Evolutionary conservation across 305 asterid species (phyloP).

Genomic region (Fraxinus baroniana): DNA sequence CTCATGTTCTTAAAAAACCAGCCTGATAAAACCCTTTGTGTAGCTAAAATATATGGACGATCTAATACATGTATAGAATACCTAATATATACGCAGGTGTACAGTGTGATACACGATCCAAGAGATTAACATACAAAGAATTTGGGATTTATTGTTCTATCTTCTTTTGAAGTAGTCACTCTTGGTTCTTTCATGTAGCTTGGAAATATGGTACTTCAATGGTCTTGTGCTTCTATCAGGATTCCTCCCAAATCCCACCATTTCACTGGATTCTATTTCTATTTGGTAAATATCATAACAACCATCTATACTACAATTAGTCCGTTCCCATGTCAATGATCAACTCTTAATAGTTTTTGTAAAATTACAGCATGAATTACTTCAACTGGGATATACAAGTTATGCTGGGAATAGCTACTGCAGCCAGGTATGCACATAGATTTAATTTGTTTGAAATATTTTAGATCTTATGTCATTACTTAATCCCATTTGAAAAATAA

Average conservation of each 20-base stretch:
- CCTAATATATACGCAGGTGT: too few species aligned
- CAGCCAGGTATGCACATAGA: constrained; percentile 28
- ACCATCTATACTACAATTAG: neutral
- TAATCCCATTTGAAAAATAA: too few species aligned
- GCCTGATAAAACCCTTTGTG: too few species aligned
- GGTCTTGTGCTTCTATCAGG: constrained; percentile 37
- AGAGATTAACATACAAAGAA: too few species aligned
- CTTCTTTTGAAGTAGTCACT: neutral
- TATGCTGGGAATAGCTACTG: constrained; percentile 30
- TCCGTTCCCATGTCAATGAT: constrained; percentile 1
- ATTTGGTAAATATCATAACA: constrained; percentile 23
- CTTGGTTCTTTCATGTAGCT: constrained; percentile 22
- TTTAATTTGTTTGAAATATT: too few species aligned
- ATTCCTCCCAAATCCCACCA: constrained; percentile 31
- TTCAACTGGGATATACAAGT: constrained; percentile 35
- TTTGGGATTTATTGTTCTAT: neutral
- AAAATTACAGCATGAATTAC: constrained; percentile 34
- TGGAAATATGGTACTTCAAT: constrained; percentile 40
- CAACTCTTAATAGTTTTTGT: neutral
- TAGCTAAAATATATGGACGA: too few species aligned
- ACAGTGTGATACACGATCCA: too few species aligned
- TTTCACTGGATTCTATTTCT: constrained; percentile 34
- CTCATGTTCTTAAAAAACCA: too few species aligned
- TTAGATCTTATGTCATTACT: too few species aligned
- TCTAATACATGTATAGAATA: too few species aligned